phyloP scores from a whole-genome alignment of 345 rosid genomes.

The Trapa bicornis region DNA sequence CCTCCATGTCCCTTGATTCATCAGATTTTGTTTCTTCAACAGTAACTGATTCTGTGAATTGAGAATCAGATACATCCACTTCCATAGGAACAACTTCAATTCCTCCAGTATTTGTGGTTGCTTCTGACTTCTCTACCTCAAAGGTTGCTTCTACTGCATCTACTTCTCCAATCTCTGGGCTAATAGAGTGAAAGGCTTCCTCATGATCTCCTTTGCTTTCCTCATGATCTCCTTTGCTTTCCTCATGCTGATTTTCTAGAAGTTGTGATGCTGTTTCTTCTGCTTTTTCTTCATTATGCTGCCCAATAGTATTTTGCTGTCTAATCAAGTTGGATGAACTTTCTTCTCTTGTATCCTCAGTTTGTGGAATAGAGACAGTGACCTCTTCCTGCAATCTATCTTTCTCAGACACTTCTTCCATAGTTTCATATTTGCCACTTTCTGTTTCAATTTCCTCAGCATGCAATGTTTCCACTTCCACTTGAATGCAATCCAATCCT shows the following conservation, averaged over 20 bases:
- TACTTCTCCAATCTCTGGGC: background rate
- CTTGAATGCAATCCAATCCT: background rate
- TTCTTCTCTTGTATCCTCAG: too few relatives aligned
- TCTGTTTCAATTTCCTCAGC: background rate
- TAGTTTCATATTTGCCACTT: background rate
- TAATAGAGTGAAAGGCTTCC: background rate
- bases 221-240: background rate
- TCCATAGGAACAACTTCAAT: background rate
- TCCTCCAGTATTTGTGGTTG: background rate
- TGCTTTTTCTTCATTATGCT: too few relatives aligned
- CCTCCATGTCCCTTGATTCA: background rate
- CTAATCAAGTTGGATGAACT: too few relatives aligned
- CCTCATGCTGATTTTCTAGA: background rate
- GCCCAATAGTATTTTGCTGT: too few relatives aligned
- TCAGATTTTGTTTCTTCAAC: conserved; percentile 4
- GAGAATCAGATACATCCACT: conserved; percentile 2
- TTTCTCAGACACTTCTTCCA: background rate
- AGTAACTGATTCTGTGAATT: conserved; percentile 2
- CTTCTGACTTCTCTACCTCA: background rate
- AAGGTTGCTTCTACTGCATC: background rate
- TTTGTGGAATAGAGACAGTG: background rate
- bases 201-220: background rate
- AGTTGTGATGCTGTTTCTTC: too few relatives aligned
- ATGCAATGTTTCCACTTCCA: background rate
- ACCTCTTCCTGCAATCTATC: background rate